These are phyloP conservation scores for Calendula officinalis DNA, from an alignment of 129 eudicot species.

Conservation along the genomic window DNA sequence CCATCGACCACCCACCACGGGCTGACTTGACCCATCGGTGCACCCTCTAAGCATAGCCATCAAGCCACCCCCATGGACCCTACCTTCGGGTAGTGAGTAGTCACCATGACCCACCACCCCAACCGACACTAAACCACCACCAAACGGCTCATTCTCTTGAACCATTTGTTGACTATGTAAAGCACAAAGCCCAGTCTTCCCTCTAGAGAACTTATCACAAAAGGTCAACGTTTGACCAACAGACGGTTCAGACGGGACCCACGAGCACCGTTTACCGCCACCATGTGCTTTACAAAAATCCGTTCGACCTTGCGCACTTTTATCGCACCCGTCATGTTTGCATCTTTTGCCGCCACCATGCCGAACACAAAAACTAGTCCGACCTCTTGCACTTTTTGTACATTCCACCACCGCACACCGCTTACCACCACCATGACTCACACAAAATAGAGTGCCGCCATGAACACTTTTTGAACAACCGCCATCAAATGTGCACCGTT, in stretches of 20 bases:
- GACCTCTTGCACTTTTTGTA: slow-evolving; percentile 85
- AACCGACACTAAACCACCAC: neutral
- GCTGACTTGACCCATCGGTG: slow-evolving; percentile 11
- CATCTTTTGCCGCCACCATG: slow-evolving; percentile 98
- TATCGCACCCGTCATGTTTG: slow-evolving; percentile 58
- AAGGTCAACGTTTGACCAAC: slow-evolving; percentile 28
- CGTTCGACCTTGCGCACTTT: slow-evolving; percentile 94
- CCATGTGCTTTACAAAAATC: slow-evolving; percentile 95
- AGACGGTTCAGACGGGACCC: slow-evolving; percentile 48
- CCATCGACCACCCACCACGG: slow-evolving; percentile 31
- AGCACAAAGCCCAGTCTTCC: slow-evolving; percentile 63
- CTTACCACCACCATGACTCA: slow-evolving; percentile 89
- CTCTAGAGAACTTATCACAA: slow-evolving; percentile 71
- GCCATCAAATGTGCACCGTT: slow-evolving; percentile 71
- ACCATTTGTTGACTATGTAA: slow-evolving; percentile 47
- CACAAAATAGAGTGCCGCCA: slow-evolving; percentile 81
- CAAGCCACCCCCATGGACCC: slow-evolving; percentile 85
- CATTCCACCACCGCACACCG: slow-evolving; percentile 69
- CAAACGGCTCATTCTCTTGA: slow-evolving; percentile 27
- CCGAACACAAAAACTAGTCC: slow-evolving; percentile 73
- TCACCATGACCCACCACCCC: slow-evolving; percentile 20
- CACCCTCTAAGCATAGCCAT: slow-evolving; percentile 74
- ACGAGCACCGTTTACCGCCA: slow-evolving; percentile 76
- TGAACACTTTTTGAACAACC: slow-evolving; percentile 88
- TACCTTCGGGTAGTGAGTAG: slow-evolving; percentile 73